Conservation (phyloP, 108 stramenopile species). For the Mediolabrus comicus region DNA sequence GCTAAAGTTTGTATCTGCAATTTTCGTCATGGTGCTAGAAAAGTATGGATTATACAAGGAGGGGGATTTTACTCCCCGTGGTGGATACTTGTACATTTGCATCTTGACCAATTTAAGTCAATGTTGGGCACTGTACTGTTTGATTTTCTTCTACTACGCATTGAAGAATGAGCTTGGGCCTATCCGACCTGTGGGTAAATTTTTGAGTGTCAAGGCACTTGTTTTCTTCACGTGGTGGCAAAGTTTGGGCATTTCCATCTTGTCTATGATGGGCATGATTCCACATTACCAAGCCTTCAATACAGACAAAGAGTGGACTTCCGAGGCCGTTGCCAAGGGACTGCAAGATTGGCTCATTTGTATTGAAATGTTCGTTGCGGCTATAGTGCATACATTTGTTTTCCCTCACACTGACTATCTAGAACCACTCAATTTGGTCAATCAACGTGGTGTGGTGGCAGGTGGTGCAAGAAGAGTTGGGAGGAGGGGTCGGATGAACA, state of each 20-base stretch:
- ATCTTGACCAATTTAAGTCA: constrained; percentile 90
- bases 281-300: constrained; percentile 57
- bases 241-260: constrained; percentile 75
- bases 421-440: constrained; percentile 61
- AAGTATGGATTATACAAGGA: constrained; percentile 80
- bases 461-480: constrained; percentile 39
- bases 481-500: constrained; percentile 24
- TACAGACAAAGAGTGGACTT: constrained; percentile 58
- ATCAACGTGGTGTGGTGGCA: constrained; percentile 18
- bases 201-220: constrained; percentile 91
- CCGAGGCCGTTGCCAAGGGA: constrained; percentile 93
- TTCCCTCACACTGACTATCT: constrained; percentile 92
- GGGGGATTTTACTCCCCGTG: constrained; percentile 76
- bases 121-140: constrained; percentile 95
- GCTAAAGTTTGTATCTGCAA: constrained; percentile 65
- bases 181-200: constrained; percentile 94
- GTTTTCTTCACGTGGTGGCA: constrained; percentile 99
- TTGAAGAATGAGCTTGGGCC: constrained; percentile 86
- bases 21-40: constrained; percentile 65
- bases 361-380: constrained; percentile 95
- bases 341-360: constrained; percentile 97
- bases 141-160: constrained; percentile 94
- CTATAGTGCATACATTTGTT: constrained; percentile 91
- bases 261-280: constrained; percentile 84
- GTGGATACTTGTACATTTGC: constrained; percentile 88